A percentile compares a stretch with the other conserved stretches of the same genome.
Evolutionary conservation across 805 yeast species (phyloP).

Genomic region (Candida rishiriensis): DNA sequence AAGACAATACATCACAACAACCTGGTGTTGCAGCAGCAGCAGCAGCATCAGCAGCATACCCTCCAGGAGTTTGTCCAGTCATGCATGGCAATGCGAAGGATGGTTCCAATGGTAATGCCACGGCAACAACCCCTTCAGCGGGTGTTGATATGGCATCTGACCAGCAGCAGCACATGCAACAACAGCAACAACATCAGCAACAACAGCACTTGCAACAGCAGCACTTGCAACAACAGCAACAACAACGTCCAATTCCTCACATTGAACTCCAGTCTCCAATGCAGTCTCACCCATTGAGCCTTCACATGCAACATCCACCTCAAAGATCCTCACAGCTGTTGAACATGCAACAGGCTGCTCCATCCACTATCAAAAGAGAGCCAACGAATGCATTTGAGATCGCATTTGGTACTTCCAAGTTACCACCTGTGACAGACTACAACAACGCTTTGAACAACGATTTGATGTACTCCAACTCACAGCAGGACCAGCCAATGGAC

Average conservation of each 20-base stretch:
- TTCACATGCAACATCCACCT: constrained; percentile 6
- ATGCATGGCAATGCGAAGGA: no score
- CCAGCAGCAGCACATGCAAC: no score
- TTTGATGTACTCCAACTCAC: constrained; percentile 7
- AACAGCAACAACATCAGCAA: background rate
- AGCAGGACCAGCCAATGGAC: constrained; percentile 8
- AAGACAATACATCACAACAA: background rate
- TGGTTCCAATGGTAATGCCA: no score
- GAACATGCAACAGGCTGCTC: constrained; percentile 1
- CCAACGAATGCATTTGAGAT: constrained; percentile 30
- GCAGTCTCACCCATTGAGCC: constrained; percentile 4
- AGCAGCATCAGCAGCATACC: no score
- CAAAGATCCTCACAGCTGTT: background rate
- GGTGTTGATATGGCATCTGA: no score
- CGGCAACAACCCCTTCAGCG: no score
- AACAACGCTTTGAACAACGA: constrained; percentile 9
- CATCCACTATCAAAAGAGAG: constrained; percentile 15
- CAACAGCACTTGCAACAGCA: constrained; percentile 3
- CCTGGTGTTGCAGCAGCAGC: no score
- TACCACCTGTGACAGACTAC: constrained; percentile 33
- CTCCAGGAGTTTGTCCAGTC: no score
- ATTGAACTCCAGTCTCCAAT: constrained; percentile 1
- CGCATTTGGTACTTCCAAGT: constrained; percentile 33
- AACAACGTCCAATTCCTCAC: constrained; percentile 5
- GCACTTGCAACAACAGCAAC: constrained; percentile 4